Base-by-base conservation (phyloP, 352 stramenopile genomes). In the Pythium chondricola region DNA sequence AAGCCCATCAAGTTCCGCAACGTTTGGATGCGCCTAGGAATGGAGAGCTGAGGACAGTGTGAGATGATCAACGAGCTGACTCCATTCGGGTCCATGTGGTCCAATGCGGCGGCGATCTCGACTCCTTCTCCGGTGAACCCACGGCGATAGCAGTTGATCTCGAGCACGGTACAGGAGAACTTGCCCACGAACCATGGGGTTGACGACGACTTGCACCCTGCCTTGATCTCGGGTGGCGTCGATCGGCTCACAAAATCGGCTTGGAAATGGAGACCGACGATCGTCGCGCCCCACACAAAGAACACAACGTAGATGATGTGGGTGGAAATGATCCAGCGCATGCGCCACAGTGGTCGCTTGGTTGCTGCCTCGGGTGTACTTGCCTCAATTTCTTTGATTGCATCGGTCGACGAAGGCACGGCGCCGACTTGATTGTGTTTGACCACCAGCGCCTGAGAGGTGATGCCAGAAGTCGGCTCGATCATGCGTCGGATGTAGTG, bases 131-230 rank as follows among this genome's bases (percentile, higher is more conserved):
- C 51, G 4, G 18, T 33, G 51, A 58, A 47, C 6, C 32, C 35
- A 10, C 43, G 41, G 5, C 26, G 43, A 47, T 48, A 29, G 27
- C 51, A 58, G 27, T 52, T 58, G 37, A 58, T 52, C 20, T 48
- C 51, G 16, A 58, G 20, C 13, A 58, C 43, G 2, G 43, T 26
- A 26, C 51, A 58, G 11, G 51, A 45, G 17, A 46, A 52, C 30
- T 52, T 24, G 24, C 17, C n/a, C 6, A 33, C 32, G 14, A 58
- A 39, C 51, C 51, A 58, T 13, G 51, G 42, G 4, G 25, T 29
- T 2, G 43, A 40, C 21, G 10, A 29, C 1, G 51, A 51, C 42
- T 52, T 58, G 43, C 51, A 58, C 16, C 49, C 48, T 17, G 42
- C 16, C 16, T 41, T 55, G n/a, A 20, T 14, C 14, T 24, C 45